Percentiles rank a stretch among this genome's conserved stretches.
Evolutionary conservation across 73 alveolate species (phyloP).

Genomic region (Paramecium sonneborni): DNA sequence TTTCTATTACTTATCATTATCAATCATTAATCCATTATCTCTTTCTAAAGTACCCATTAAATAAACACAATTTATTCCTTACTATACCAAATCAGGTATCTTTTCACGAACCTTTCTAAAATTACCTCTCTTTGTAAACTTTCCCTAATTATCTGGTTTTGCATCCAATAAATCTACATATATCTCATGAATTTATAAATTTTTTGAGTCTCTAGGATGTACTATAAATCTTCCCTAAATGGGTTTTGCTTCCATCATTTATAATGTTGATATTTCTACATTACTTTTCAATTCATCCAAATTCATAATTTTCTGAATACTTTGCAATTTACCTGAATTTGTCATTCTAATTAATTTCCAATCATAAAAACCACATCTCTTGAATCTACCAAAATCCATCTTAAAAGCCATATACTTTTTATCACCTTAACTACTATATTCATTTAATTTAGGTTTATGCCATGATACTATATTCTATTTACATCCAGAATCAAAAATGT

Average conservation of each 20-base stretch:
- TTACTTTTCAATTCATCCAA: constrained; percentile 34
- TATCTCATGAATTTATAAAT: constrained; percentile 92
- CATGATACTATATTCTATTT: constrained; percentile 62
- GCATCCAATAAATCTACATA: constrained; percentile 93
- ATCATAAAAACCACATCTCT: constrained; percentile 98
- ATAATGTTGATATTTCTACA: constrained; percentile 48
- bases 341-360: constrained; percentile 89
- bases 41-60: constrained; percentile 97
- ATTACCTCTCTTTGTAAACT: constrained; percentile 86
- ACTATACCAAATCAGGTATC: constrained; percentile 74
- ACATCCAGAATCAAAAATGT: constrained; percentile 50
- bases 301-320: constrained; percentile 47
- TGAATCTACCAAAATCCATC: constrained; percentile 84
- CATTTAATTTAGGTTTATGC: constrained; percentile 62
- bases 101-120: constrained; percentile 83
- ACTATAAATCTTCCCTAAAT: constrained; percentile 96
- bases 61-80: constrained; percentile 90
- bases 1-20: constrained; percentile 69
- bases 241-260: constrained; percentile 64
- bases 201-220: constrained; percentile 87
- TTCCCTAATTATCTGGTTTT: constrained; percentile 83
- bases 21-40: constrained; percentile 81
- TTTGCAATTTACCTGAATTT: constrained; percentile 58
- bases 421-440: constrained; percentile 59
- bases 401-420: constrained; percentile 59